Base-by-base conservation (phyloP, 2,329 filamentous ascomycete species). In the Allantophomopsis cytisporea region DNA sequence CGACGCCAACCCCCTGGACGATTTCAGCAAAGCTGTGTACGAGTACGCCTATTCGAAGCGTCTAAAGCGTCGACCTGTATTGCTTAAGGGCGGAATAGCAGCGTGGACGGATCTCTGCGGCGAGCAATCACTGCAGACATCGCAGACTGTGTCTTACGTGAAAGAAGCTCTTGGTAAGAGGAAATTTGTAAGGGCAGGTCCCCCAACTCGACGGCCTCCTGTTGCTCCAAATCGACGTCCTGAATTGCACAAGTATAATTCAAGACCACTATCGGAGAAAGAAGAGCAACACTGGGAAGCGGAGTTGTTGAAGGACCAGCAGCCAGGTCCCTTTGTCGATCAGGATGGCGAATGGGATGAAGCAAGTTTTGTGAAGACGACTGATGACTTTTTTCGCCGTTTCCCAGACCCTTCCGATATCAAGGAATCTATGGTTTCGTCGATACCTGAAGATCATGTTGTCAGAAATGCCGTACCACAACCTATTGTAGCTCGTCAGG, bases 71-170 rank as follows among this genome's bases (percentile, higher is more conserved):
- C 69, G 73, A 3, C 88, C 89, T 0, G 83, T 86, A 40, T 66
- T 98, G 23, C 64, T 98, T 2, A 65, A 73, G 39, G 91, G 91
- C 14, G 91, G 91, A 0, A 59, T 98, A 10, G 76, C 88, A 49
- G 83, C 86, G 4, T 98, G 91, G 91, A 63, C 77, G 14, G 80
- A 91, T 50, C 60, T 91, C n/a, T 68, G 94, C 50, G 89, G 91
- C 37, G 35, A 51, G 38, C 47, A 45, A 34, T 51, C 52, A 6
- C 44, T 83, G 37, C 64, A 67, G 36, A 68, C 66, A 16, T 74
- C 73, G 3, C 63, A 66, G 17, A 78, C 73, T 2, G 65, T 67
- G 10, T 28, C 23, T 28, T 28, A 28, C 11, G 23, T 28, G 3
- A 28, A 28, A 28, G 23, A 28, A 28, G 23, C 23, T 28, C 23